Percentiles rank a stretch among this genome's conserved stretches.
These are phyloP conservation scores for Salicornia ramosissima DNA, from an alignment of 148 eudicot species.

Conservation along the genomic window DNA sequence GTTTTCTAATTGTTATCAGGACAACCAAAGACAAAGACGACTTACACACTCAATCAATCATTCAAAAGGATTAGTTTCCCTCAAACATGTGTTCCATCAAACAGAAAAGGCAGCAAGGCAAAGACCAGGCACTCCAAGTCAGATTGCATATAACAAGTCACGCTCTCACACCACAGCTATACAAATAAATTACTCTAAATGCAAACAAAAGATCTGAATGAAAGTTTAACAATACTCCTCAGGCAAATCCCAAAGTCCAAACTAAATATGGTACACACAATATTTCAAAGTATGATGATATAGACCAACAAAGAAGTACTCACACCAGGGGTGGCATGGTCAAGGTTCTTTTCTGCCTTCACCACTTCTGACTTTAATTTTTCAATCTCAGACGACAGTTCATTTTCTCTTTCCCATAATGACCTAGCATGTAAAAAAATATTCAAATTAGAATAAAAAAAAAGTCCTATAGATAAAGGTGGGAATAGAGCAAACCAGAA, in stretches of 20 bases:
- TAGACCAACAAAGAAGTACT: slow-evolving; percentile 30
- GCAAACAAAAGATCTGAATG: not conserved
- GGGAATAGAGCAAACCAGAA: not conserved
- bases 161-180: not conserved
- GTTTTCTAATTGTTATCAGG: not conserved
- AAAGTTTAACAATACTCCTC: not conserved
- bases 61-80: not conserved
- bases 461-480: not conserved
- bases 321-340: slow-evolving; percentile 97
- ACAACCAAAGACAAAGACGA: too few relatives aligned
- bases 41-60: not conserved
- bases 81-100: not conserved
- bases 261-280: too few relatives aligned
- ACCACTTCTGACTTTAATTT: slow-evolving; percentile 69
- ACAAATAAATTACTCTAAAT: not conserved
- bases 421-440: slow-evolving; percentile 39
- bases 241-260: not conserved
- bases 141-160: not conserved
- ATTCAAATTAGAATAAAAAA: not conserved
- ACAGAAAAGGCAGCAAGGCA: not conserved
- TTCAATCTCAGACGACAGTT: slow-evolving; percentile 76
- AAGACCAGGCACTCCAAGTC: not conserved
- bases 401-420: slow-evolving; percentile 81
- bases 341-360: slow-evolving; percentile 91
- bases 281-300: not conserved